Evolutionary conservation across 768 basidiomycete genomes (phyloP).

Genomic region (Cantharellus anzutake): DNA sequence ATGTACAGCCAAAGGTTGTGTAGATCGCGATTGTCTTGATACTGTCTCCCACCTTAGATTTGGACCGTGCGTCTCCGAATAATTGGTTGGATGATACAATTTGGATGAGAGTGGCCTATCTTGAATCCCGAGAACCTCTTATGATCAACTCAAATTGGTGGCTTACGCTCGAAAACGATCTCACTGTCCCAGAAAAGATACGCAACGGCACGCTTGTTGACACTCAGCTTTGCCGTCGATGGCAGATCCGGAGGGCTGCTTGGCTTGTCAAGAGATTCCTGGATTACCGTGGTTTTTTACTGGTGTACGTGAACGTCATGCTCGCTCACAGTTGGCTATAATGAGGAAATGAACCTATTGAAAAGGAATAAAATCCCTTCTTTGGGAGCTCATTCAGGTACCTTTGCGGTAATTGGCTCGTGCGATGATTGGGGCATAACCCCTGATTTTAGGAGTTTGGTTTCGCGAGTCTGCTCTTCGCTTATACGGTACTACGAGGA

Average conservation of each 20-base stretch:
- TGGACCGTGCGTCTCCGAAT: conserved; percentile 64
- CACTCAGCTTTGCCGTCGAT: conserved; percentile 33
- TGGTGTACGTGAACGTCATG: conserved; percentile 28
- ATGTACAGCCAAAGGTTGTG: conserved; percentile 9
- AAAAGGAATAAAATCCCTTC: neutral
- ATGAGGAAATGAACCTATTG: too few relatives aligned
- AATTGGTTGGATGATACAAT: conserved; percentile 94
- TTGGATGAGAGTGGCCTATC: conserved; percentile 77
- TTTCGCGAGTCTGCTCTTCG: conserved; percentile 13
- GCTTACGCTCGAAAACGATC: conserved; percentile 68
- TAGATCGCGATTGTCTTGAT: neutral
- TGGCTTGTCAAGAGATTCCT: conserved; percentile 59
- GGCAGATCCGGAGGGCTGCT: conserved; percentile 74
- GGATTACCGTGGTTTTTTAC: conserved; percentile 48
- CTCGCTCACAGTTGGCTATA: neutral
- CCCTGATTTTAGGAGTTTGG: conserved; percentile 12
- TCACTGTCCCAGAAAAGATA: conserved; percentile 29
- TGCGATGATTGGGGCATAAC: too few relatives aligned
- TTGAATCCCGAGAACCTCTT: conserved; percentile 71
- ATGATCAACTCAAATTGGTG: conserved; percentile 93
- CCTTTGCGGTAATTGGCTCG: too few relatives aligned
- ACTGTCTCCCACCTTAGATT: conserved; percentile 24
- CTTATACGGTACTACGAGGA: conserved; percentile 55
- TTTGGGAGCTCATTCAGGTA: neutral
- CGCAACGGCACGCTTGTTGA: neutral